Conservation (phyloP, 192 early-diverging fungal genomes). For the Coemansia javaensis region DNA sequence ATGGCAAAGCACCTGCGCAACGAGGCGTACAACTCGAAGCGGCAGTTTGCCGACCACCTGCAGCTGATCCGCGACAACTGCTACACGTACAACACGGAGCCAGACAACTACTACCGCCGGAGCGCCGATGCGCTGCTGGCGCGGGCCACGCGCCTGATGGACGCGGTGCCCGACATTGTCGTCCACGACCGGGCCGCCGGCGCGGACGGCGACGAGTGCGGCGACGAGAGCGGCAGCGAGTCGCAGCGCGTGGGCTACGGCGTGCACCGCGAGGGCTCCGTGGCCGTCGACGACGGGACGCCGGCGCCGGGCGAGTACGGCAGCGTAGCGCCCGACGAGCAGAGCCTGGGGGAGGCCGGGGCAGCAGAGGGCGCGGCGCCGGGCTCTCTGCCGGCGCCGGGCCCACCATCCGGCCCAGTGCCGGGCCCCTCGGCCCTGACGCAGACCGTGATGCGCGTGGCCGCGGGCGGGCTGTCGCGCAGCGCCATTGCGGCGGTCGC, state of each 20-base stretch:
- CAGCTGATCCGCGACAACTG: slow-evolving; percentile 92
- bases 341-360: not conserved
- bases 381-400: not conserved
- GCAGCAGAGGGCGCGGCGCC: not conserved
- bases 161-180: slow-evolving; percentile 76
- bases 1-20: slow-evolving; percentile 83
- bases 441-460: slow-evolving; percentile 26
- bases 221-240: slow-evolving; percentile 56
- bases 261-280: slow-evolving; percentile 16
- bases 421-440: slow-evolving; percentile 7
- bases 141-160: slow-evolving; percentile 67
- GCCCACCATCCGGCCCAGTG: too few relatives aligned
- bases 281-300: slow-evolving; percentile 22
- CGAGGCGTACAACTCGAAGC: slow-evolving; percentile 79
- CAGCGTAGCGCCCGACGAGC: not conserved
- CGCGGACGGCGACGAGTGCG: slow-evolving; percentile 55
- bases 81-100: slow-evolving; percentile 83
- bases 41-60: slow-evolving; percentile 82
- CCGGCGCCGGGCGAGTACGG: slow-evolving; percentile 15
- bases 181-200: slow-evolving; percentile 64
- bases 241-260: slow-evolving; percentile 22
- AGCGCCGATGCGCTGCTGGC: slow-evolving; percentile 79
- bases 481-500: slow-evolving; percentile 21
- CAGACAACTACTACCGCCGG: slow-evolving; percentile 81
- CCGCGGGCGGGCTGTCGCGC: slow-evolving; percentile 1